phyloP scores from a whole-genome alignment of 768 basidiomycete genomes.

The Lentinus brumalis region DNA sequence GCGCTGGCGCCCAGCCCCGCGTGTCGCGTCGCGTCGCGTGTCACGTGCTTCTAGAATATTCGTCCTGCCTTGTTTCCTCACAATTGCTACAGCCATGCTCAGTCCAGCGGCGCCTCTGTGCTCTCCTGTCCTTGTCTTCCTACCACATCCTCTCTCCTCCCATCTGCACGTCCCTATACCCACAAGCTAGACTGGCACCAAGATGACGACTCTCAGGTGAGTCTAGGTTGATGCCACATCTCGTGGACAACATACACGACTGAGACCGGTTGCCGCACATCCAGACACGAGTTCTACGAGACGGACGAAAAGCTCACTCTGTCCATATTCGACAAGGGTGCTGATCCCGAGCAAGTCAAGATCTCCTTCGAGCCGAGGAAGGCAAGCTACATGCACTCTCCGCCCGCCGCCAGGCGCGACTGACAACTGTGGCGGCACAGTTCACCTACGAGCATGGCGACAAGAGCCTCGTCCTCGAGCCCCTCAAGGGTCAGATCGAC shows the following conservation, averaged over 20 bases:
- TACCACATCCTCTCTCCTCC: not conserved
- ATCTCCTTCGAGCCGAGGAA: conserved; percentile 66
- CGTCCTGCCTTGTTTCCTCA: conserved; percentile 11
- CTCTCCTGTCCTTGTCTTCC: not conserved
- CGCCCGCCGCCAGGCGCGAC: conserved; percentile 1
- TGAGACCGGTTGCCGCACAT: not conserved
- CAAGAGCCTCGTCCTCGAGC: conserved; percentile 70
- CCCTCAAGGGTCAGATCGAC: conserved; percentile 82
- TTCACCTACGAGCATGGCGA: conserved; percentile 68
- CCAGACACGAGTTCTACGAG: conserved; percentile 87
- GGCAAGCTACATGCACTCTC: conserved; percentile 40
- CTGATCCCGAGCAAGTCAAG: conserved; percentile 61
- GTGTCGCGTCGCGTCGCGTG: conserved; percentile 6
- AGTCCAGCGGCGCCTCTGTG: not conserved
- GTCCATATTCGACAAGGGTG: conserved; percentile 79
- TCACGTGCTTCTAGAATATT: conserved; percentile 26
- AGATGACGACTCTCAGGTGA: conserved; percentile 7
- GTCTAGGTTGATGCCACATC: not conserved
- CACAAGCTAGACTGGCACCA: not conserved
- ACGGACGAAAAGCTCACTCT: conserved; percentile 74
- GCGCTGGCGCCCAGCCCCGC: not conserved
- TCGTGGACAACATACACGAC: not conserved
- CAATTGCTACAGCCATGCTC: not conserved
- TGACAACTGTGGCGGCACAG: conserved; percentile 35
- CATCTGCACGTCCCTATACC: not conserved